These are phyloP conservation scores for Geotrichum ghanense DNA, from an alignment of 805 yeast species.

Conservation along the genomic window DNA sequence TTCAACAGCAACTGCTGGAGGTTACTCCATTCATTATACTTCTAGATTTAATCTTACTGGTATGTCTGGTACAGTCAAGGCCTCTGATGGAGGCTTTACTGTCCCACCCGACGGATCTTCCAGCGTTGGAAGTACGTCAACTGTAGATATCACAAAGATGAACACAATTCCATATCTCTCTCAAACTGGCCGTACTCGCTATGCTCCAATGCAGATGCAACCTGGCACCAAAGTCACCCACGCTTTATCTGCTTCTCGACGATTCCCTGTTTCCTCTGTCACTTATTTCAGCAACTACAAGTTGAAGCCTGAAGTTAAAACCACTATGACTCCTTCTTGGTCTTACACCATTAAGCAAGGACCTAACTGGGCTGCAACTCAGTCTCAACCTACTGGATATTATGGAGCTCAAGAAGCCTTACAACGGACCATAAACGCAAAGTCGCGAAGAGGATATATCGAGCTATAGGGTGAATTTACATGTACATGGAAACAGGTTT, in stretches of 20 bases:
- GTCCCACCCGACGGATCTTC: constrained; percentile 29
- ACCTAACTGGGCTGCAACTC: constrained; percentile 56
- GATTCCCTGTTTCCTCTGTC: constrained; percentile 57
- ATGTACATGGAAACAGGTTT: too few relatives aligned
- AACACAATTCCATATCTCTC: constrained; percentile 58
- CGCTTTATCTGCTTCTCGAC: constrained; percentile 36
- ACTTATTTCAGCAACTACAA: constrained; percentile 42
- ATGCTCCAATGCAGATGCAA: constrained; percentile 89
- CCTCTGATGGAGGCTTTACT: constrained; percentile 38
- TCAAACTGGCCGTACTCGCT: constrained; percentile 72
- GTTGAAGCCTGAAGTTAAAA: constrained; percentile 32
- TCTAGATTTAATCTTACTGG: constrained; percentile 53
- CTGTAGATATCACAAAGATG: constrained; percentile 36
- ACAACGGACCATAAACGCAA: neutral
- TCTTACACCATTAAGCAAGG: constrained; percentile 52
- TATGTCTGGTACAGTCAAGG: constrained; percentile 50
- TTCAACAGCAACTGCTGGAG: constrained; percentile 32
- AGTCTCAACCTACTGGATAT: constrained; percentile 14
- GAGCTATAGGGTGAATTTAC: too few relatives aligned
- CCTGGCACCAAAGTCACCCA: constrained; percentile 65
- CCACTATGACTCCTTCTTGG: constrained; percentile 86
- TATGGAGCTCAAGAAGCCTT: constrained; percentile 13
- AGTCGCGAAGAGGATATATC: neutral
- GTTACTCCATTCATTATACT: constrained; percentile 54
- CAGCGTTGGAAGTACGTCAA: constrained; percentile 25